Conservation (phyloP, 2,329 filamentous ascomycete genomes). For the Bertia moriformis region DNA sequence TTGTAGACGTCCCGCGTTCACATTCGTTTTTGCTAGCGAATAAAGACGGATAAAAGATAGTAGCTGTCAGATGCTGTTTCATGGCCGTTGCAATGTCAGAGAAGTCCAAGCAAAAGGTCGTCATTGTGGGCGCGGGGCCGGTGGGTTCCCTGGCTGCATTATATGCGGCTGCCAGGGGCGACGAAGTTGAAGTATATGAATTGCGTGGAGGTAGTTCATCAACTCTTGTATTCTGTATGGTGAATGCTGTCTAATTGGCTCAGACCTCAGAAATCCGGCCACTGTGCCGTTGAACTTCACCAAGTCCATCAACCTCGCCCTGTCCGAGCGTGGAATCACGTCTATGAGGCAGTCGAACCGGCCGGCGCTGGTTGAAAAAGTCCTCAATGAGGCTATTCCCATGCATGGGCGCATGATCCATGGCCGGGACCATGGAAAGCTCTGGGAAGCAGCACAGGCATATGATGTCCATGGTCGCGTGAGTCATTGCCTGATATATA, state of each 20-base stretch:
- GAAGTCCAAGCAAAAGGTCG: conserved; percentile 56
- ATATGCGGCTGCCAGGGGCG: conserved; percentile 77
- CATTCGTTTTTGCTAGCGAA: no score
- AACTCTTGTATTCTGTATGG: background rate
- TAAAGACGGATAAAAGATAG: no score
- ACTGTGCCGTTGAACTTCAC: conserved; percentile 87
- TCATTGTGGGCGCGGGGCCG: conserved; percentile 82
- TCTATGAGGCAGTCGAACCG: conserved; percentile 62
- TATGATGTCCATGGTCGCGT: conserved; percentile 85
- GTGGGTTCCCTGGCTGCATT: conserved; percentile 84
- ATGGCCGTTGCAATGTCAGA: no score
- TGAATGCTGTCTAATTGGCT: conserved; percentile 4
- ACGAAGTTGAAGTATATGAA: conserved; percentile 89
- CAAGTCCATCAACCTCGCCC: conserved; percentile 92
- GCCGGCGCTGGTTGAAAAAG: conserved; percentile 53
- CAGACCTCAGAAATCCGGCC: conserved; percentile 73
- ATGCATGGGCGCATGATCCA: conserved; percentile 98
- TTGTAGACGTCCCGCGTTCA: no score
- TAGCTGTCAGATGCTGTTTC: no score
- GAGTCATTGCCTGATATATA: conserved; percentile 13
- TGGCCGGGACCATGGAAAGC: conserved; percentile 45
- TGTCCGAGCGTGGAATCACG: conserved; percentile 87
- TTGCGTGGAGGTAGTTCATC: conserved; percentile 61
- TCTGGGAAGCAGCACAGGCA: conserved; percentile 68
- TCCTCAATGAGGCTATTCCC: conserved; percentile 68